Evolutionary conservation across 2,329 filamentous ascomycete species (phyloP).

Genomic region (Xylaria sp.): DNA sequence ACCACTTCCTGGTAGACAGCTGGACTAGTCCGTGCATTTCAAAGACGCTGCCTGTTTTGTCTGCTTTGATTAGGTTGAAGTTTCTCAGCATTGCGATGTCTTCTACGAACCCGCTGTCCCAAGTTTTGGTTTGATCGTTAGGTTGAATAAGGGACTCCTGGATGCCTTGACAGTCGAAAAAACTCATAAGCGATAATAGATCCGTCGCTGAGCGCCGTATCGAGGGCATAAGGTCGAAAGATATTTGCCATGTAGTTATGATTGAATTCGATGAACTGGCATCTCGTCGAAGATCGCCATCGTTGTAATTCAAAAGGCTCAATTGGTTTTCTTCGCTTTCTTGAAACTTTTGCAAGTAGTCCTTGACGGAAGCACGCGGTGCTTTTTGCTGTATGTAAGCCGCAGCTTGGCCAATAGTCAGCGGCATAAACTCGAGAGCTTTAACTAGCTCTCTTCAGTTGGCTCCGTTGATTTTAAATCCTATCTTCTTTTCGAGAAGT

Average conservation of each 20-base stretch:
- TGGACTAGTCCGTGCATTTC: conserved; percentile 53
- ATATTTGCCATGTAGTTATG: conserved; percentile 45
- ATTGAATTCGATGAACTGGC: conserved; percentile 43
- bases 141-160: conserved; percentile 40
- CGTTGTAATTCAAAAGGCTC: conserved; percentile 40
- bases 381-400: conserved; percentile 40
- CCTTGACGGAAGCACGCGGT: conserved; percentile 39
- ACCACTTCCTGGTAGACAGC: conserved; percentile 44
- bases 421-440: conserved; percentile 41
- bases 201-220: conserved; percentile 45
- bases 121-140: neutral
- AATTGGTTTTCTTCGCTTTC: conserved; percentile 40
- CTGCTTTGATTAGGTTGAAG: conserved; percentile 45
- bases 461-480: conserved; percentile 18
- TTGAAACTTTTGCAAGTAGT: conserved; percentile 48
- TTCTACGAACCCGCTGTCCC: conserved; percentile 35
- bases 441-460: conserved; percentile 33
- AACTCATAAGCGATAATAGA: conserved; percentile 53
- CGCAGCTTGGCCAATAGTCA: conserved; percentile 45
- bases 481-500: conserved; percentile 4
- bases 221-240: conserved; percentile 45
- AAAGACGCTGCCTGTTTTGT: conserved; percentile 35
- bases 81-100: conserved; percentile 44
- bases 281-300: conserved; percentile 43
- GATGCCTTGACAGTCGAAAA: conserved; percentile 52